Evolutionary conservation across 2,329 filamentous ascomycete genomes (phyloP), one percentile per base, ranked within the genome.

Genomic region (Scytalidium lignicola): DNA sequence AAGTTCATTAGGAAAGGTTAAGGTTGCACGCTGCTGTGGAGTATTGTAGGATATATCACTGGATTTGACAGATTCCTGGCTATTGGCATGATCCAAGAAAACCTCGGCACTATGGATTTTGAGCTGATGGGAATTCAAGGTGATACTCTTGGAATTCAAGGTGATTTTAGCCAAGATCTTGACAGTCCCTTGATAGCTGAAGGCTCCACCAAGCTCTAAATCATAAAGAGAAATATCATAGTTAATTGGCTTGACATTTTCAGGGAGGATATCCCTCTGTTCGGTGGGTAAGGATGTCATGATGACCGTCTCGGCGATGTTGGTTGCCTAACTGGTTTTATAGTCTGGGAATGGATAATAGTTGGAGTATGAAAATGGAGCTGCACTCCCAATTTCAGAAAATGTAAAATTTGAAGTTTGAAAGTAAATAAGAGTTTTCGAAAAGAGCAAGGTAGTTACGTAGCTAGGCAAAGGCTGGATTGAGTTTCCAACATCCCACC

Each of bases 121-220:
- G 61, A 99, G 79, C 66, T 96, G 84, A 62, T 93, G 82, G 41
- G 87, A 77, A 70, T 99, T 99, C 67, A 97, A 74, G 40, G 88
- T 81, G 54, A 99, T 83, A 58, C 90, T 80, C 62, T 80, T 88
- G 56, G 86, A 86, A 28, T 83, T 72, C 65, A 85, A 82, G 57
- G 78, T 76, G 66, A 97, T 77, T 51, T 86, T 81, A 51, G 85
- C 77, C 58, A 86, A 79, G 66, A 99, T 95, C 56, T 82, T 86
- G 55, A 96, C 88, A 18, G 78, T 83, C 57, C 93, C 93, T 71
- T 92, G 82, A 74, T 92, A 99, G 52, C 79, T 70, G 58, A 92
- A 96, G 51, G 72, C 72, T 48, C 79, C 80, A 55, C 79, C 78
- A 47, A 83, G 71, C 59, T 96, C 85, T 55, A 99, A 74, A 60